phyloP scores from a whole-genome alignment of 1,139 yeast species.

The Debaryomyces sp. region DNA sequence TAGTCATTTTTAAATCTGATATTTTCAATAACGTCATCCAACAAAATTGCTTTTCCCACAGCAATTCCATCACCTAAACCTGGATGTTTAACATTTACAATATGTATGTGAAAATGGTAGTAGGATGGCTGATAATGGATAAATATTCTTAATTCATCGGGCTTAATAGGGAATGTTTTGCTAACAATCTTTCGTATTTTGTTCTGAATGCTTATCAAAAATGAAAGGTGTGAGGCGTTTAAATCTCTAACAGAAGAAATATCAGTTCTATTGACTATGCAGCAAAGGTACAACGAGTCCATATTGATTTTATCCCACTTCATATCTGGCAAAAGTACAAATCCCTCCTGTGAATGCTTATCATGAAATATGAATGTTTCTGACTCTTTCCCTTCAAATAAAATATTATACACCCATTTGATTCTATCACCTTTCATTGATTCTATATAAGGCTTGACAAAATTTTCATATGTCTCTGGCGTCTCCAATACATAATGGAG shows the following conservation, averaged over 20 bases:
- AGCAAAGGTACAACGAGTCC: constrained; percentile 74
- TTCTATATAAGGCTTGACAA: constrained; percentile 75
- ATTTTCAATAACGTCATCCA: constrained; percentile 82
- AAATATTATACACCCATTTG: constrained; percentile 88
- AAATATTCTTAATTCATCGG: constrained; percentile 67
- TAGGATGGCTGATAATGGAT: constrained; percentile 95
- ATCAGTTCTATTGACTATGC: constrained; percentile 72
- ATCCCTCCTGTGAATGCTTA: constrained; percentile 56
- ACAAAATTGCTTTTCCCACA: constrained; percentile 78
- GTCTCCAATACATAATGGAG: constrained; percentile 73
- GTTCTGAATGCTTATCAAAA: constrained; percentile 49
- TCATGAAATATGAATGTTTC: constrained; percentile 73
- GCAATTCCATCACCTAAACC: constrained; percentile 74
- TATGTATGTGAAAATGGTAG: constrained; percentile 92
- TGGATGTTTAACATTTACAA: constrained; percentile 73
- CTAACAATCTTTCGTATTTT: constrained; percentile 52
- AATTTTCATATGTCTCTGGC: constrained; percentile 64
- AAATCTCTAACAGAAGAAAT: constrained; percentile 81
- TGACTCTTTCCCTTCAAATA: constrained; percentile 80
- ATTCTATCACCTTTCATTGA: constrained; percentile 77
- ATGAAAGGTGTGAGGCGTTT: constrained; percentile 56
- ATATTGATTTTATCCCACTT: constrained; percentile 86
- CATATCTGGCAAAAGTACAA: constrained; percentile 75
- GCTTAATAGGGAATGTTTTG: constrained; percentile 35
- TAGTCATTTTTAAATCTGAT: constrained; percentile 53